Evolutionary conservation across 1,139 yeast genomes (phyloP), one percentile per base, ranked within the genome.

Genomic region (Pichia sp.): DNA sequence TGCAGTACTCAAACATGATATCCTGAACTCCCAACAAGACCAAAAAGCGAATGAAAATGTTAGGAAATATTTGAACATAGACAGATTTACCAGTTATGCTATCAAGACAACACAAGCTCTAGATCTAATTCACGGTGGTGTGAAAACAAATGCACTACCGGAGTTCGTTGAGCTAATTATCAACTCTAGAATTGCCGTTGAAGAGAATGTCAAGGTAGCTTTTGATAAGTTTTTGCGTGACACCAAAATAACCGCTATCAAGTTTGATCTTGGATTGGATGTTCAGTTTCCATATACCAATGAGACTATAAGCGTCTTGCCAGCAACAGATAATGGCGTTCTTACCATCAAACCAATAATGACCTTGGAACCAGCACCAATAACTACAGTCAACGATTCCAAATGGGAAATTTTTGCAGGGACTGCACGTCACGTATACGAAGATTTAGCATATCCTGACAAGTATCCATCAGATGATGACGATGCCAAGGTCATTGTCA

Each of bases 141-240:
- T 73, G 38, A 83, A 83, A 60, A 66, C 78, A 33, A 83, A 83
- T 57, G 90, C 92, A 3, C 67, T 85, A 47, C 95, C 95, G 1
- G 94, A 85, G 57, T 70, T 68, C 50, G 83, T 76, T 5, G 65
- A 69, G 5, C 66, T 79, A 27, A 50, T 47, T 2, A 69, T 82
- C 38, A 51, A 51, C 37, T 44, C 52, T 2, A 47, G 59, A 43
- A 45, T 55, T 29, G 56, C 80, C 4, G 40, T 57, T 7, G 61
- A 57, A 34, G 61, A 72, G 48, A 62, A 73, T 33, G 50, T 73
- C 11, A 55, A 57, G 0, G 65, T 68, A 42, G 54, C 54, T 0
- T 43, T 49, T 4, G 35, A 50, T 7, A 58, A 58, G 36, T 53
- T 55, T 36, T 7, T 55, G 10, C 38, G 37, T 10, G 60, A 67